A percentile compares a stretch with the other conserved stretches of the same genome.
phyloP scores from a whole-genome alignment of 2,329 filamentous ascomycete species.

The Dactylellina cionopaga region DNA sequence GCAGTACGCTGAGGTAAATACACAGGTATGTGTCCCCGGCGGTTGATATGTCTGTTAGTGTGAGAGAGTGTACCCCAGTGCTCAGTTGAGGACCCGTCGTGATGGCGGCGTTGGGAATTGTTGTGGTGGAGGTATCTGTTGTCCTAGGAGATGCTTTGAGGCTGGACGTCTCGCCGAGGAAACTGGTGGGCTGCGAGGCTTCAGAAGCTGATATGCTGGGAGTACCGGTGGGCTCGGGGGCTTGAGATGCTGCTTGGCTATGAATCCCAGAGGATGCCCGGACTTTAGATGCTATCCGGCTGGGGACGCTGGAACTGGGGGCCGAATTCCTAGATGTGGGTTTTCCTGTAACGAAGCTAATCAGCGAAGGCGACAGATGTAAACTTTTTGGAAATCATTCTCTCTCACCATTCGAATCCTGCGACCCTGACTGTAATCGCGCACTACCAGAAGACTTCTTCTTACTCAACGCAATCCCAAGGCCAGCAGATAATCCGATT shows the following conservation, averaged over 20 bases:
- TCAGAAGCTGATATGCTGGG: not conserved
- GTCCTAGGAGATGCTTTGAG: no score
- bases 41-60: not conserved
- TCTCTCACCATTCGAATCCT: not conserved
- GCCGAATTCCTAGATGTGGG: not conserved
- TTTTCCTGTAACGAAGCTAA: not conserved
- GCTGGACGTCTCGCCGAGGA: not conserved
- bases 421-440: not conserved
- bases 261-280: not conserved
- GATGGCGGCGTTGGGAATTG: not conserved
- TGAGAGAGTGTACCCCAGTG: not conserved
- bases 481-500: conserved; percentile 14
- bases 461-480: conserved; percentile 36
- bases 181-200: not conserved
- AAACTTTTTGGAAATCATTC: not conserved
- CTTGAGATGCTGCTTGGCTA: not conserved
- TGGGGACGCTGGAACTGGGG: not conserved
- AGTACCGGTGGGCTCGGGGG: not conserved
- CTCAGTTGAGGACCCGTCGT: not conserved
- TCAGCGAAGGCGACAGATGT: not conserved
- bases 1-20: not conserved
- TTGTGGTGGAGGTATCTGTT: not conserved
- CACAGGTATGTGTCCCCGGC: not conserved
- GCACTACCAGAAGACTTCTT: not conserved
- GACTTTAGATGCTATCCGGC: not conserved